These are phyloP conservation scores for Trichoderma harzianum DNA, from an alignment of 2,329 filamentous ascomycete genomes.

Conservation along the genomic window DNA sequence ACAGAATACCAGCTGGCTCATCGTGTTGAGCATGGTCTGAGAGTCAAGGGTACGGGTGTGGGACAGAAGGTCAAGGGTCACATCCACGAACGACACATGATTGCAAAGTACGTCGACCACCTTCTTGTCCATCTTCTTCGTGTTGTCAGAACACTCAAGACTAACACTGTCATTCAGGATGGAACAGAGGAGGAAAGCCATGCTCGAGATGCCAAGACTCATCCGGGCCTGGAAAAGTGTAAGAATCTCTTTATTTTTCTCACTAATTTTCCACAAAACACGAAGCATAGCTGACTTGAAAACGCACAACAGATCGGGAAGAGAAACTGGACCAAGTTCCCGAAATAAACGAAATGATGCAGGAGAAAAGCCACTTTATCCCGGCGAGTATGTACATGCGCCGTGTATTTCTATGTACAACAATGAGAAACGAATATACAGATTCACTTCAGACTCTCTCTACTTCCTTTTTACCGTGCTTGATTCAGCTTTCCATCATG, in stretches of 20 bases:
- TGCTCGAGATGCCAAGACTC: slow-evolving; percentile 91
- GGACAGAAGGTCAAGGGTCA: slow-evolving; percentile 95
- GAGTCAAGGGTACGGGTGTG: slow-evolving; percentile 88
- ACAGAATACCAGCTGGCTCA: slow-evolving; percentile 67
- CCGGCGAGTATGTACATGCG: slow-evolving; percentile 29
- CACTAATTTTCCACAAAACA: neutral
- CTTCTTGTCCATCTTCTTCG: neutral
- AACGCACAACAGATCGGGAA: slow-evolving; percentile 45
- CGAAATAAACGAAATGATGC: slow-evolving; percentile 42
- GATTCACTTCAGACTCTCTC: neutral
- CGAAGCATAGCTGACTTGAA: neutral
- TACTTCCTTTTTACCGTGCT: neutral
- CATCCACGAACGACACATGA: slow-evolving; percentile 82
- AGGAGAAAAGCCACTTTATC: neutral
- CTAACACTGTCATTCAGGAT: slow-evolving; percentile 51
- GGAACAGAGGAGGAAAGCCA: slow-evolving; percentile 85
- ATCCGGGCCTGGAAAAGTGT: slow-evolving; percentile 93
- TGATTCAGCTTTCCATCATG: neutral
- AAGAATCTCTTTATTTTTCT: slow-evolving; percentile 30
- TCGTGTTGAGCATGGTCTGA: slow-evolving; percentile 73
- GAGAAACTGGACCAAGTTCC: slow-evolving; percentile 55
- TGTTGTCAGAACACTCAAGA: neutral
- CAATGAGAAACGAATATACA: slow-evolving; percentile 19
- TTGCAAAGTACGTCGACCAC: slow-evolving; percentile 57
- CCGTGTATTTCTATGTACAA: slow-evolving; percentile 34